Base-by-base conservation (phyloP, 1,139 yeast species). In the Candida dubliniensis region DNA sequence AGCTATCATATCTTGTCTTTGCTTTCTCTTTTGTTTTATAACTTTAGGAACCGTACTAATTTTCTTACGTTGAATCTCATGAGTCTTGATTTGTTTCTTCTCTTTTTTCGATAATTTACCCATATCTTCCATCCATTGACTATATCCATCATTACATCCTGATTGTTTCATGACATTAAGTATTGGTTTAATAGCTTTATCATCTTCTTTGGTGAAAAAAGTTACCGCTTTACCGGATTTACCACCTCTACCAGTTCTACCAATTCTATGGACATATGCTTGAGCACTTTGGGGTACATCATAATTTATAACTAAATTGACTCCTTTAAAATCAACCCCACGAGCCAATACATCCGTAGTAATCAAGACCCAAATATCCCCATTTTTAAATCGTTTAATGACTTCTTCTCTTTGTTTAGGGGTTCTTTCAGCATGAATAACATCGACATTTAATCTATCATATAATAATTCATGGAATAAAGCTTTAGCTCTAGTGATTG, bases 211-310 rank as follows among this genome's bases (percentile, higher is more conserved):
- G 23, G 99, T 90, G 71, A 87, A 95, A 54, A 91, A 85, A 0
- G 99, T 95, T 23, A 93, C 81, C 0, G 99, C 97, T 55, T 76
- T 78, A 48, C 99, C 99, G 2, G 69, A 58, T 52, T 86, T 81
- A 1, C 96, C 96, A 41, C 93, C 96, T 74, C 99, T 84, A 53
- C 99, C 99, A 2, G 99, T 93, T 74, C 99, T 86, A 64, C 99
- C 99, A 56, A 95, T 89, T 69, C 99, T 81, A 65, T 95, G 99
- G 36, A 95, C 96, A 63, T 95, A 95, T 0, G 96, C 85, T 64
- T 93, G 98, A 0, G 98, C 89, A 41, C 87, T 80, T 56, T 84
- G 89, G 12, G 99, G 99, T 5, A 93, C 96, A 67, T 95, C 99
- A 62, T 93, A 95, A 66, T 95, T 95, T 54, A 95, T 87, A 30